Percentiles rank a stretch among this genome's conserved stretches.
Evolutionary conservation across 108 stramenopile species (phyloP).

Genomic region (Pseudonitzschia pungens): DNA sequence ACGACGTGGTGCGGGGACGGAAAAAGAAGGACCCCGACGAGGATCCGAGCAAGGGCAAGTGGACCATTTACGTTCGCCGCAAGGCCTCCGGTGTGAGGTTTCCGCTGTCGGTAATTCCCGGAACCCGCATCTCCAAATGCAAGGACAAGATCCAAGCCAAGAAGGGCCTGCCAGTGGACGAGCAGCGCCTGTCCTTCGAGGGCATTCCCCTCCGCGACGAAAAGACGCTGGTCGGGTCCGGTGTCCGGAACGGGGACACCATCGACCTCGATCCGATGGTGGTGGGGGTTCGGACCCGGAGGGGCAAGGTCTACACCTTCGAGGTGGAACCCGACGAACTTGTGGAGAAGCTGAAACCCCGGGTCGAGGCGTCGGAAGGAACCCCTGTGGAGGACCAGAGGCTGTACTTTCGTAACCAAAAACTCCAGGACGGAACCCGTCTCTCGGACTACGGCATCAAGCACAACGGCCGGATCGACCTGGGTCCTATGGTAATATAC

Average conservation of each 20-base stretch:
- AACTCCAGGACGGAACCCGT: slow-evolving; percentile 16
- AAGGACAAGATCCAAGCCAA: slow-evolving; percentile 26
- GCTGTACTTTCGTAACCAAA: slow-evolving; percentile 20
- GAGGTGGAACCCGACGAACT: slow-evolving; percentile 29
- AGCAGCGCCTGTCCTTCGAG: slow-evolving; percentile 26
- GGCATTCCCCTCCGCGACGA: slow-evolving; percentile 21
- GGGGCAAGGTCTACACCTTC: slow-evolving; percentile 31
- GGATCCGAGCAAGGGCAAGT: slow-evolving; percentile 9
- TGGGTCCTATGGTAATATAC: slow-evolving; percentile 62
- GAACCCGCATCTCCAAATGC: not conserved
- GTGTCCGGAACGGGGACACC: slow-evolving; percentile 24
- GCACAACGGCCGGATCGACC: slow-evolving; percentile 25
- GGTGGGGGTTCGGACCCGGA: slow-evolving; percentile 23
- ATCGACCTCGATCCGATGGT: slow-evolving; percentile 33
- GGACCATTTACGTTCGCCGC: slow-evolving; percentile 25
- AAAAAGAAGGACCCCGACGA: slow-evolving; percentile 6
- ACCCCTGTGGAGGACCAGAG: slow-evolving; percentile 24
- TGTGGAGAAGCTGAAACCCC: slow-evolving; percentile 21
- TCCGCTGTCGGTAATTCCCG: slow-evolving; percentile 22
- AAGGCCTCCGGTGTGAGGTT: slow-evolving; percentile 21
- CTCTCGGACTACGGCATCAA: slow-evolving; percentile 18
- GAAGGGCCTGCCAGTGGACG: slow-evolving; percentile 23
- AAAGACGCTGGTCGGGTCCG: slow-evolving; percentile 21
- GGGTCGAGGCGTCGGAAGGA: slow-evolving; percentile 28
- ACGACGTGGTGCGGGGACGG: slow-evolving; percentile 23